phyloP scores from a whole-genome alignment of 306 rosid genomes.

The Castanea crenata region DNA sequence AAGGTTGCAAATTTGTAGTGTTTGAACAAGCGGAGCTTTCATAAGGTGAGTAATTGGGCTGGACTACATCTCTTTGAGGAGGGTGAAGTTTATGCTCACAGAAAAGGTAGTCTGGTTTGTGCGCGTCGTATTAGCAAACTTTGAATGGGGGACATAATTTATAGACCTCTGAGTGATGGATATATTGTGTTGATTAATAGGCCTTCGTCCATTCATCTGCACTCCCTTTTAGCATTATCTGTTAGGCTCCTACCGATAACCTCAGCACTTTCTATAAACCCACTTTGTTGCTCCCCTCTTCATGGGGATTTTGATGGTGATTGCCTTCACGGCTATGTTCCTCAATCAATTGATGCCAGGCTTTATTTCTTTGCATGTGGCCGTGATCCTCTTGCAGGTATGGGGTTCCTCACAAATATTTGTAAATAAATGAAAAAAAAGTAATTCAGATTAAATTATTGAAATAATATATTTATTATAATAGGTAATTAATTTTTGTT shows the following conservation, averaged over 20 bases:
- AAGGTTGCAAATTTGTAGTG: constrained; percentile 53
- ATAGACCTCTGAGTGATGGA: constrained; percentile 71
- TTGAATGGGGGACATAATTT: constrained; percentile 61
- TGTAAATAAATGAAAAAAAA: too few relatives aligned
- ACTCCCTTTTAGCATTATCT: constrained; percentile 68
- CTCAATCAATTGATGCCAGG: constrained; percentile 73
- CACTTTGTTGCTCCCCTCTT: constrained; percentile 88
- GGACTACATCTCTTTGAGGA: constrained; percentile 57
- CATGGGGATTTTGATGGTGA: constrained; percentile 99
- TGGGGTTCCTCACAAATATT: too few relatives aligned
- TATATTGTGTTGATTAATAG: constrained; percentile 78
- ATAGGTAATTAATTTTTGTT: too few relatives aligned
- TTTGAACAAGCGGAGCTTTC: constrained; percentile 60
- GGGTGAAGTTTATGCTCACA: constrained; percentile 53
- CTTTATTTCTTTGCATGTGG: background rate
- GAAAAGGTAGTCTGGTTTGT: constrained; percentile 42
- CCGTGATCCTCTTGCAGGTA: too few relatives aligned
- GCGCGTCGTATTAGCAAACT: constrained; percentile 45
- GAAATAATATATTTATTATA: too few relatives aligned
- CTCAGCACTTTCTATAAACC: constrained; percentile 72
- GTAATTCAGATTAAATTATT: too few relatives aligned
- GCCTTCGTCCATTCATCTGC: constrained; percentile 95
- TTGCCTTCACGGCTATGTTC: constrained; percentile 92
- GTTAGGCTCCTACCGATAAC: constrained; percentile 71
- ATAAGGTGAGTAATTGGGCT: constrained; percentile 47